Conservation (phyloP, 148 eudicot genomes). For the Agrostemma githago region DNA sequence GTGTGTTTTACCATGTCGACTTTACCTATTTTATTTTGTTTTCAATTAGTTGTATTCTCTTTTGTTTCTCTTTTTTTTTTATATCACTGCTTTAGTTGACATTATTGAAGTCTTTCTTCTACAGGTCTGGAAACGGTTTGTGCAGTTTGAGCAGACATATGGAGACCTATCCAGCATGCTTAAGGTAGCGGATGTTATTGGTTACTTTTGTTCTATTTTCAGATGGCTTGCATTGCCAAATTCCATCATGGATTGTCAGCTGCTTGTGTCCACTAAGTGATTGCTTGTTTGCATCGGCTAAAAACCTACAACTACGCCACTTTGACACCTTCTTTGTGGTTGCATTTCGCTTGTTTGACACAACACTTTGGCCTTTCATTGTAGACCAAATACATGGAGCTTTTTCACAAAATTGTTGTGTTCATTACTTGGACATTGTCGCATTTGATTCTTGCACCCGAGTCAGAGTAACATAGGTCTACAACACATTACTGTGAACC, state of each 20-base stretch:
- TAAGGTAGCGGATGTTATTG: slow-evolving; percentile 50
- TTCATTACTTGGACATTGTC: not conserved
- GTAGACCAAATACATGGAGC: not conserved
- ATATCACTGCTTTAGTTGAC: not conserved
- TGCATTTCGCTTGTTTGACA: not conserved
- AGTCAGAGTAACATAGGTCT: not conserved
- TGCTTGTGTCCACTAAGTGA: not conserved
- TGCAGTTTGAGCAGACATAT: slow-evolving; percentile 92
- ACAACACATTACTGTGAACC: not conserved
- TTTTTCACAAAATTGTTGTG: not conserved
- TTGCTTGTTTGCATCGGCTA: not conserved
- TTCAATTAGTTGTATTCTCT: not conserved
- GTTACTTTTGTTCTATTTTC: not conserved
- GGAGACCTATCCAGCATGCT: slow-evolving; percentile 99
- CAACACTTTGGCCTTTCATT: not conserved
- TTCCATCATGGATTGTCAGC: not conserved
- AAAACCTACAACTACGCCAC: not conserved
- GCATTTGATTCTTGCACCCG: not conserved
- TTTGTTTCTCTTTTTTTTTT: not conserved
- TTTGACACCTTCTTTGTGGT: not conserved
- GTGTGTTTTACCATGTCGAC: not conserved
- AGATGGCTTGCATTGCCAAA: not conserved
- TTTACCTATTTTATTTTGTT: not conserved
- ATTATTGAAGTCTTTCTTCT: slow-evolving; percentile 9
- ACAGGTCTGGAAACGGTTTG: slow-evolving; percentile 91